Base-by-base conservation (phyloP, 331 rosid species). In the Cydonia oblonga region DNA sequence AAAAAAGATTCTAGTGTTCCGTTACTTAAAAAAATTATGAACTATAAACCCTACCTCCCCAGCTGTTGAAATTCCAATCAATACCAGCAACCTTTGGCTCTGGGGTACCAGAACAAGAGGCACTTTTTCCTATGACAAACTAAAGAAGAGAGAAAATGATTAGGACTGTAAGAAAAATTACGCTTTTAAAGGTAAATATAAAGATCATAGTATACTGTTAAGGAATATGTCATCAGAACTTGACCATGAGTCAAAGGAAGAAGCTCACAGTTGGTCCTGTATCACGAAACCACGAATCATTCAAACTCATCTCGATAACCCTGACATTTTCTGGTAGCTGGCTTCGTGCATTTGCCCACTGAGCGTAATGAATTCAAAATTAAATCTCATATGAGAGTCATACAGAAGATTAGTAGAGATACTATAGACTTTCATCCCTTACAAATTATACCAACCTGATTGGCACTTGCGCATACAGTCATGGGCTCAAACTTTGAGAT, bases 281-380 rank as follows among this genome's bases (percentile, higher is more conserved):
- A 65, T 93, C 97, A 28, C 97, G 98, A 68, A 90, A 90, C 98
- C 98, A 93, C 9, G 89, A 84, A 70, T 93, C 98, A 60, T 90
- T 91, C 76, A 84, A 51, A 56, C 87, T 85, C 80, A 93, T 81
- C 85, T 95, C 96, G 44, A 91, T 40, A 26, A 95, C 93, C 81
- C 96, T 91, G 74, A 95, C 59, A 78, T 66, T 81, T 63, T 67
- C 42, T 0, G 96, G 96, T 35, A 95, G 81, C 83, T 70, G 88
- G 40, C 75, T 84, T 68, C 96, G 82, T 0, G 98, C 98, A 72
- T 81, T 95, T 65, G 42, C 85, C 97, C 96, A 95, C 96, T 93
- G 75, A 66, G 33, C 15, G 38, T 3, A 12, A 75, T 16, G 51
- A 69, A 35, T 20, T 9, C 79, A 40, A 76, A 56, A 15, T 59